These are phyloP conservation scores for Coemansia sp. DNA, from an alignment of 371 early-diverging fungal genomes.

Conservation along the genomic window DNA sequence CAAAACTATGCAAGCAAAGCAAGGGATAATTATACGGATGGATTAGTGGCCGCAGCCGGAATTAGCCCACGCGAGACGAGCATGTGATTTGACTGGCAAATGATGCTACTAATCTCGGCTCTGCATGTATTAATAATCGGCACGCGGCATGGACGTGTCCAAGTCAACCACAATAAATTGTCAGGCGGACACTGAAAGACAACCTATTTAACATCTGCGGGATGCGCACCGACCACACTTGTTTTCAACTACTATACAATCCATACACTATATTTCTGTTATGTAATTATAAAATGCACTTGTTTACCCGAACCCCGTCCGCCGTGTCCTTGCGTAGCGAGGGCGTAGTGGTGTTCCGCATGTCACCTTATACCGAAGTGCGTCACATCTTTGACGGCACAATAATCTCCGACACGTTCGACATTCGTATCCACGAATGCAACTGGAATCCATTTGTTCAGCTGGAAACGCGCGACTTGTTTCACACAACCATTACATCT, in stretches of 20 bases:
- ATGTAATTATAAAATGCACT: background rate
- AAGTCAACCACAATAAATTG: too few species aligned
- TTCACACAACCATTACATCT: conserved; percentile 22
- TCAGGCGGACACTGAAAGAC: background rate
- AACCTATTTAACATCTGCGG: background rate
- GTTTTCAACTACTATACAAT: background rate
- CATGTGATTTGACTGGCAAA: too few species aligned
- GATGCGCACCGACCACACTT: background rate
- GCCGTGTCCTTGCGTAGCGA: conserved; percentile 9
- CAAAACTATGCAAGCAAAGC: too few species aligned
- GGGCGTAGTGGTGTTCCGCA: conserved; percentile 23
- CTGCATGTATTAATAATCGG: too few species aligned
- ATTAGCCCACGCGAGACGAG: too few species aligned
- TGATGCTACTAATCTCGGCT: too few species aligned
- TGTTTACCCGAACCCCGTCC: background rate
- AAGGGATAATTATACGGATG: too few species aligned
- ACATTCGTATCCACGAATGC: conserved; percentile 16
- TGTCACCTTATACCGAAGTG: conserved; percentile 19
- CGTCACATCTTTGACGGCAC: conserved; percentile 34
- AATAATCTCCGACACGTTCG: conserved; percentile 8
- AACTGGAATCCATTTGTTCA: conserved; percentile 32
- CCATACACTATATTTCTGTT: background rate
- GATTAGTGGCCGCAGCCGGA: too few species aligned
- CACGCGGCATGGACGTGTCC: too few species aligned
- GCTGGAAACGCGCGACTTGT: conserved; percentile 19